Evolutionary conservation across 257 asterid genomes (phyloP).

Genomic region (Penstemon newberryi): DNA sequence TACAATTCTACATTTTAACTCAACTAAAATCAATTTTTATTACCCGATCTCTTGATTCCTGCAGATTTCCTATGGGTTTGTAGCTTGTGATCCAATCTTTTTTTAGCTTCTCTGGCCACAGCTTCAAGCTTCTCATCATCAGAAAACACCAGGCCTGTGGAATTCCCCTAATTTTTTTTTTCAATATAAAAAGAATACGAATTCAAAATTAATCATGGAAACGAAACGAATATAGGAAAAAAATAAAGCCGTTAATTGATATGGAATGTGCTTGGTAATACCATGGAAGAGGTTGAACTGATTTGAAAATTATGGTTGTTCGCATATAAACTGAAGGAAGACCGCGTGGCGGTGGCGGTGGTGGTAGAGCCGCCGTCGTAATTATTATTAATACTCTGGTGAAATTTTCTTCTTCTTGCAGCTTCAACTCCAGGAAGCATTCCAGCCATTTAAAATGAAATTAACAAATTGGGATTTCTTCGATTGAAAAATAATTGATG

Average conservation of each 20-base stretch:
- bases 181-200: neutral
- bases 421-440: constrained; percentile 69
- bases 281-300: constrained; percentile 37
- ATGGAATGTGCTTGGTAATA: constrained; percentile 11
- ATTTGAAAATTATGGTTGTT: constrained; percentile 39
- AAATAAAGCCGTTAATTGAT: neutral
- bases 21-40: too few relatives aligned
- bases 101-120: constrained; percentile 37
- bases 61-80: constrained; percentile 16
- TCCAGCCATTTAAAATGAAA: constrained; percentile 46
- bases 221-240: neutral
- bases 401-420: constrained; percentile 63
- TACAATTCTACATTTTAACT: too few relatives aligned
- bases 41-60: constrained; percentile 14
- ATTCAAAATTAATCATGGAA: neutral
- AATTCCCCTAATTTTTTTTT: constrained; percentile 30
- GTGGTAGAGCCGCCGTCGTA: neutral
- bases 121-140: constrained; percentile 33
- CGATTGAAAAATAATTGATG: neutral
- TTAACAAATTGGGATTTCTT: neutral
- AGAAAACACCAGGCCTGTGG: neutral
- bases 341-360: constrained; percentile 12
- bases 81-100: constrained; percentile 32
- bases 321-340: constrained; percentile 46
- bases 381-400: constrained; percentile 30